Base-by-base conservation (phyloP, 2,329 filamentous ascomycete species). In the Lachnellula occidentalis region DNA sequence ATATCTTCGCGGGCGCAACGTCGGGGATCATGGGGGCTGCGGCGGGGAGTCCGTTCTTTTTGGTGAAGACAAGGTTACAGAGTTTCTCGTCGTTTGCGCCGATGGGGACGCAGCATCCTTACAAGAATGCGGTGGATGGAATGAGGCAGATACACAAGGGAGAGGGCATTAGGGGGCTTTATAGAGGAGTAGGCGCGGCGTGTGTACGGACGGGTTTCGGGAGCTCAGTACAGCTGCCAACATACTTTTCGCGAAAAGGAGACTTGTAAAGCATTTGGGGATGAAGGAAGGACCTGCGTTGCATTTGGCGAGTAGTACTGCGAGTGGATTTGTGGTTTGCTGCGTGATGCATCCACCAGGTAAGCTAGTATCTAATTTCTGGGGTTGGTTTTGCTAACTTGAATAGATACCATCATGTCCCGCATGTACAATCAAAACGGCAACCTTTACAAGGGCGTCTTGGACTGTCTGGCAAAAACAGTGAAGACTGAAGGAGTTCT, bases 341-440 rank as follows among this genome's bases (percentile, higher is more conserved):
- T 90, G 89, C 64, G 86, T 97, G 60, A 99, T 99, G 94, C 94
- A 99, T 68, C 94, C 94, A 51, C 94, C 94, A 67, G 88, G 87
- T 90, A 73, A 69, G 80, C 70, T 58, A 15, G 27, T 24, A 36
- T 24, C 56, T 12, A 34, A 34, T 12, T 11, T 22, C 17, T 34
- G 42, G 34, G 50, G 42, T 31, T 39, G 36, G 53, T 5, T 53
- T 53, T 45, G 34, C 54, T 61, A 47, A 64, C 48, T 21, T 19
- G 22, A 42, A 24, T 58, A 81, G 94, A 99, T 71, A 99, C 94
- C 5, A 89, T 99, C 74, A 99, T 99, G 94, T 94, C 90, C 58
- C 87, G 94, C 59, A 86, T 99, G 78, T 99, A 99, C 78, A 99
- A 99, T 76, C 94, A 99, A 72, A 95, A 92, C 58, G 94, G 94